A percentile compares a stretch with the other conserved stretches of the same genome.
These are phyloP conservation scores for Quercus tomentella DNA, from an alignment of 331 rosid species.

Conservation along the genomic window DNA sequence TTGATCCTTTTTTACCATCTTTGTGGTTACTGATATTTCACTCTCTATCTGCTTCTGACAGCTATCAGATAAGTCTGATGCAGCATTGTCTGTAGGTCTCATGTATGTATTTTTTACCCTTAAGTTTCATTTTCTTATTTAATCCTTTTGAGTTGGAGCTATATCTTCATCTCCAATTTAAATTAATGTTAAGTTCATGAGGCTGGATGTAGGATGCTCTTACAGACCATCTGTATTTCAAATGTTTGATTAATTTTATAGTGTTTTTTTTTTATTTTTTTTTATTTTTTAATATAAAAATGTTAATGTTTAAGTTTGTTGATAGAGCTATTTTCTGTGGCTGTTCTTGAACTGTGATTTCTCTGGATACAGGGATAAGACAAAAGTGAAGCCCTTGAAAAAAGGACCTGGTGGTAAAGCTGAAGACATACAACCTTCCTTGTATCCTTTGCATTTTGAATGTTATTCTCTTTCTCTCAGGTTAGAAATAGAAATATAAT, in stretches of 20 bases:
- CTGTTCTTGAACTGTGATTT: constrained; percentile 17
- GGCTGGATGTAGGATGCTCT: neutral
- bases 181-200: neutral
- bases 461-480: neutral
- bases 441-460: constrained; percentile 63
- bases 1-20: neutral
- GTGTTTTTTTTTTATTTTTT: neutral
- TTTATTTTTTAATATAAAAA: neutral
- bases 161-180: neutral
- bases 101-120: constrained; percentile 44
- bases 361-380: constrained; percentile 57
- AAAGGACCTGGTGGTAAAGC: constrained; percentile 40
- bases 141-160: neutral
- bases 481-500: constrained; percentile 12
- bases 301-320: neutral
- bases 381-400: constrained; percentile 41
- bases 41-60: constrained; percentile 39
- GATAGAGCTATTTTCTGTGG: constrained; percentile 4
- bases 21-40: constrained; percentile 33
- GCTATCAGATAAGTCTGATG: constrained; percentile 65
- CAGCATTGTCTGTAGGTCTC: constrained; percentile 49
- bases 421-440: constrained; percentile 62
- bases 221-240: neutral
- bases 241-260: neutral
- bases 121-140: neutral